phyloP scores from a whole-genome alignment of 2,329 filamentous ascomycete species.

The Apiospora aurea region DNA sequence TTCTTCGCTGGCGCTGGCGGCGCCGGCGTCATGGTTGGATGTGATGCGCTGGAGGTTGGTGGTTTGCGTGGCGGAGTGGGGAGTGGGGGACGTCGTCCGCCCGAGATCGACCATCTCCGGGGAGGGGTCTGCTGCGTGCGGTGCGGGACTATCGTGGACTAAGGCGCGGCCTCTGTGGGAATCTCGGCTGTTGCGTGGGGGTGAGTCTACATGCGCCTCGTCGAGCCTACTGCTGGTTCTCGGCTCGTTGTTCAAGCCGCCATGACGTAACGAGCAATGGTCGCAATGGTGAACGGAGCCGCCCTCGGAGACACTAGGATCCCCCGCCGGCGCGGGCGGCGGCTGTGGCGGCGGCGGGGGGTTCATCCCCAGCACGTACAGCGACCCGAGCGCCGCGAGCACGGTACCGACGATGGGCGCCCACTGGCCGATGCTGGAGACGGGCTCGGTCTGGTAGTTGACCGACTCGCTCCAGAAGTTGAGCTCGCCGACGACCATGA shows the following conservation, averaged over 20 bases:
- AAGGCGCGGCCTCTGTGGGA: constrained; percentile 25
- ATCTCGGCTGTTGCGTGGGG: constrained; percentile 24
- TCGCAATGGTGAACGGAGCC: constrained; percentile 15
- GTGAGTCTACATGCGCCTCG: neutral
- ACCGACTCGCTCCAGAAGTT: constrained; percentile 69
- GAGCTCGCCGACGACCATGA: constrained; percentile 67
- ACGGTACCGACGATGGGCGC: constrained; percentile 64
- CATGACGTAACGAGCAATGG: neutral
- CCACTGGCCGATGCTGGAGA: constrained; percentile 70
- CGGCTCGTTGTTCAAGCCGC: neutral
- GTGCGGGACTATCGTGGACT: constrained; percentile 7
- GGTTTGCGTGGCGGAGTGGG: neutral
- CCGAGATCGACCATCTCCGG: neutral
- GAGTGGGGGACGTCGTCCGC: neutral
- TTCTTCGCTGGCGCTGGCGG: constrained; percentile 6
- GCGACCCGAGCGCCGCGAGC: constrained; percentile 64
- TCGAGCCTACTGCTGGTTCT: too few relatives aligned
- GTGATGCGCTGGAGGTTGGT: neutral
- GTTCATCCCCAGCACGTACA: constrained; percentile 55
- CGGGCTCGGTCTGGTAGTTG: constrained; percentile 66
- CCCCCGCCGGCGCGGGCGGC: constrained; percentile 16
- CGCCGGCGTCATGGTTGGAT: neutral
- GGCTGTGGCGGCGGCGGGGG: constrained; percentile 20
- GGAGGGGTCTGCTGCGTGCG: neutral
- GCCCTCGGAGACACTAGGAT: constrained; percentile 39